Percentiles rank a stretch among this genome's conserved stretches.
Conservation (phyloP, 306 rosid species). For the Senna tora region DNA sequence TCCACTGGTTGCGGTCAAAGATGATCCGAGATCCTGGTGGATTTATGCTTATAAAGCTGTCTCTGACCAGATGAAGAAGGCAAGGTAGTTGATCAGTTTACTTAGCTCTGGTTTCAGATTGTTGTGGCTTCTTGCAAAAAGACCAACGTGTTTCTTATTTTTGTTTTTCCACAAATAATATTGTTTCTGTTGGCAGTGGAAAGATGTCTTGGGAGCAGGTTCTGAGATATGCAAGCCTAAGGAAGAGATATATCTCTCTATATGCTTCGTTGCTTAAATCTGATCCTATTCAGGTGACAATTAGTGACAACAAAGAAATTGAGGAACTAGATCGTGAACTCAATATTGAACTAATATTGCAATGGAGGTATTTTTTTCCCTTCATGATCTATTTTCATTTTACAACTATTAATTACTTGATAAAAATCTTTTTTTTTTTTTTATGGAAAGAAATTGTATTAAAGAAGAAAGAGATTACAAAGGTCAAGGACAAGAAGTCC, state of each 20-base stretch:
- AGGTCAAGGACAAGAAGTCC: no score
- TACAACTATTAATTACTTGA: constrained; percentile 11
- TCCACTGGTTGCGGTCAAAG: constrained; percentile 72
- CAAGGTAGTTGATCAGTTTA: constrained; percentile 59
- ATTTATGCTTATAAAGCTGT: constrained; percentile 83
- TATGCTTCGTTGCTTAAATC: constrained; percentile 89
- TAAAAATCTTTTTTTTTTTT: background rate
- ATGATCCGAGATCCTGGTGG: constrained; percentile 90
- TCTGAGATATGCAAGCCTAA: constrained; percentile 79
- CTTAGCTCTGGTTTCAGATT: background rate
- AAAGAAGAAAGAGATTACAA: no score
- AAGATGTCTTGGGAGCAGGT: constrained; percentile 96
- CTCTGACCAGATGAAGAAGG: constrained; percentile 89
- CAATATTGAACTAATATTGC: constrained; percentile 88
- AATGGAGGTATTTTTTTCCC: constrained; percentile 78
- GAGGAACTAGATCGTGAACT: constrained; percentile 88
- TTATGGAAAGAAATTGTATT: no score
- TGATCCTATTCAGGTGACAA: constrained; percentile 70
- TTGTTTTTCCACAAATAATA: constrained; percentile 27
- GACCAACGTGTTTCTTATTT: background rate
- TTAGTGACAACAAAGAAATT: constrained; percentile 73
- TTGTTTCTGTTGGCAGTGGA: constrained; percentile 70
- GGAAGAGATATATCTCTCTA: constrained; percentile 78
- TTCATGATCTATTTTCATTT: constrained; percentile 28
- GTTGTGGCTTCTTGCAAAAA: background rate